Evolutionary conservation across 129 eudicot species (phyloP), one percentile per base, ranked within the genome.

Genomic region (Erigeron canadensis): DNA sequence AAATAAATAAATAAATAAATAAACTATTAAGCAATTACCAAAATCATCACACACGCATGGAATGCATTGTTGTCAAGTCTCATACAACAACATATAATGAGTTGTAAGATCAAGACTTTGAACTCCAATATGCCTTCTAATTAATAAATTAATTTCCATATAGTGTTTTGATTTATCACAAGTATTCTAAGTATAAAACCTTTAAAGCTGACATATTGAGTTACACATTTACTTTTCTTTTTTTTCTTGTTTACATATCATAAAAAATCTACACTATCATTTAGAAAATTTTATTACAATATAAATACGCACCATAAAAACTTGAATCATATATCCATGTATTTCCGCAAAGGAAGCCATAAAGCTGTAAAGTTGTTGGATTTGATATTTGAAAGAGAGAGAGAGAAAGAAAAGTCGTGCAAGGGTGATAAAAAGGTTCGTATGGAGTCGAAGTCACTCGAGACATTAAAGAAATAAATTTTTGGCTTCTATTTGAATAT

Each of bases 1-100:
- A n/a, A n/a, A n/a, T n/a, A n/a, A n/a, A n/a, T n/a, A n/a, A n/a
- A n/a, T n/a, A n/a, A n/a, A n/a, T 12, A 18, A 6, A 46, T 8
- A 22, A 23, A 23, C 28, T 67, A 59, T 23, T 28, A 67, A 43
- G 57, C 71, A 19, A 45, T 66, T 19, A 53, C n/a, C n/a, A n/a
- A 43, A 18, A 65, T 55, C 54, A 50, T 16, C 46, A 34, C 48
- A 71, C 66, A 57, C 75, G 75, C 43, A 55, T 71, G 75, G 66
- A 71, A 71, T 71, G 53, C 19, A 19, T 55, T 11, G 28, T 39
- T n/a, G n/a, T 19, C 42, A 71, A 71, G 75, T 71, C 73, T 68
- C 48, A 7, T 15, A 41, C n/a, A 63, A 23, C 48, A 13, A 51
- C 17, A 16, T 13, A 71, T 44, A 57, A 58, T 71, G 22, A 71